phyloP scores from a whole-genome alignment of 768 basidiomycete genomes.

The Leccinum pellstonianum region DNA sequence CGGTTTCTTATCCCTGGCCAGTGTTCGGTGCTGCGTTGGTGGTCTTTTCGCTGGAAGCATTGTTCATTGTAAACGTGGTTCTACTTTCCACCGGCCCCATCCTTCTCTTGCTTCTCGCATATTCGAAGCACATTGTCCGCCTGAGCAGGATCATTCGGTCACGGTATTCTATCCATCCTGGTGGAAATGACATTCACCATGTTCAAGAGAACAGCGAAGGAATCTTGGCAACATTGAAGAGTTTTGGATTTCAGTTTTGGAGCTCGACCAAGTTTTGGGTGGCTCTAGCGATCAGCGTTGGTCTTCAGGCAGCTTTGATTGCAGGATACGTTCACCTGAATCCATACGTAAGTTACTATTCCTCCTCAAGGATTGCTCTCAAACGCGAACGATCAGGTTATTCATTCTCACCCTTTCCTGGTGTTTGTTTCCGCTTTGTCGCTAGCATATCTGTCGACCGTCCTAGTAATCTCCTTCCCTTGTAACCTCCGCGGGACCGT shows the following conservation, averaged over 20 bases:
- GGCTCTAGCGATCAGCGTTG: slow-evolving; percentile 45
- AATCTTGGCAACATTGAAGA: slow-evolving; percentile 27
- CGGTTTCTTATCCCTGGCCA: slow-evolving; percentile 26
- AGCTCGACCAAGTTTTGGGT: slow-evolving; percentile 64
- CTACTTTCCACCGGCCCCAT: slow-evolving; percentile 65
- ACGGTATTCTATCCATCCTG: background rate
- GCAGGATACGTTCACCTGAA: slow-evolving; percentile 54
- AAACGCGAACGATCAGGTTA: slow-evolving; percentile 42
- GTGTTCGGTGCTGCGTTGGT: slow-evolving; percentile 60
- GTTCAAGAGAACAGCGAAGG: slow-evolving; percentile 9
- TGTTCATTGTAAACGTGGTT: slow-evolving; percentile 58
- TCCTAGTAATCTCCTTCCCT: slow-evolving; percentile 40
- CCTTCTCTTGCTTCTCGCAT: slow-evolving; percentile 45
- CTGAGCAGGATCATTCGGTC: slow-evolving; percentile 20
- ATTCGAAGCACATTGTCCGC: slow-evolving; percentile 30
- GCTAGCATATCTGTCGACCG: slow-evolving; percentile 48
- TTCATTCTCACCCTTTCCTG: slow-evolving; percentile 56
- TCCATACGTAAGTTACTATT: slow-evolving; percentile 51
- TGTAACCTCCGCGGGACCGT: slow-evolving; percentile 24
- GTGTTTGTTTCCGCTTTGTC: slow-evolving; percentile 50
- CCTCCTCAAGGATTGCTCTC: background rate
- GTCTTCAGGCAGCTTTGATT: slow-evolving; percentile 48
- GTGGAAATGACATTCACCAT: slow-evolving; percentile 2
- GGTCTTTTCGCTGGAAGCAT: slow-evolving; percentile 48
- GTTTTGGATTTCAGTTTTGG: slow-evolving; percentile 37